Percentiles rank a stretch among this genome's conserved stretches.
Evolutionary conservation across 495 filamentous ascomycete species (phyloP).

Genomic region (Penicillium taxi): DNA sequence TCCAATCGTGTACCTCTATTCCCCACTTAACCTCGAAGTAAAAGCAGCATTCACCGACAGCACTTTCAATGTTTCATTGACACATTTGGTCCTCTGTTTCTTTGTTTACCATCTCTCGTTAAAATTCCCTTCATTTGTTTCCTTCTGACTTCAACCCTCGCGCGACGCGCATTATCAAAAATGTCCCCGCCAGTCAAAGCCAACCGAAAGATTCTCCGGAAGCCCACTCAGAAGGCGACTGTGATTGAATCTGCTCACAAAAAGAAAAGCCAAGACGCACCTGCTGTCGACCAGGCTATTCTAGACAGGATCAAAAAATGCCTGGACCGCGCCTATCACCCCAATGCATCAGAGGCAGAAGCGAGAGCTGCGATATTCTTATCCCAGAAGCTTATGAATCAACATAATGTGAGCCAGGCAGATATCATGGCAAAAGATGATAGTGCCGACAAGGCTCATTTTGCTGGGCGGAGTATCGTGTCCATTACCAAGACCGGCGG

Average conservation of each 20-base stretch:
- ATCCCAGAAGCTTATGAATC: constrained; percentile 20
- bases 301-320: constrained; percentile 28
- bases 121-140: too few species aligned
- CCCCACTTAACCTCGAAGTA: too few species aligned
- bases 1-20: too few species aligned
- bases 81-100: too few species aligned
- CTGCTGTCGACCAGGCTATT: constrained; percentile 8
- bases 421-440: constrained; percentile 14
- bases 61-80: too few species aligned
- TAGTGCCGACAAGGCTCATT: constrained; percentile 10
- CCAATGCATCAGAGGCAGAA: constrained; percentile 2
- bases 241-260: constrained; percentile 3
- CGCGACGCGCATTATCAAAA: too few species aligned
- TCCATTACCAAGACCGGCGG: too few species aligned
- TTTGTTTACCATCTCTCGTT: too few species aligned
- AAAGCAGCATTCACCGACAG: too few species aligned
- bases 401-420: constrained; percentile 22
- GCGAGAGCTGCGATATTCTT: constrained; percentile 19
- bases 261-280: neutral
- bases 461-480: constrained; percentile 17
- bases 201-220: too few species aligned
- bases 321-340: constrained; percentile 18
- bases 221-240: constrained; percentile 5
- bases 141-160: too few species aligned
- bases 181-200: too few species aligned